A percentile compares a stretch with the other conserved stretches of the same genome.
phyloP scores from a whole-genome alignment of 2,329 filamentous ascomycete species.

The Rhytidhysteron rufulum region DNA sequence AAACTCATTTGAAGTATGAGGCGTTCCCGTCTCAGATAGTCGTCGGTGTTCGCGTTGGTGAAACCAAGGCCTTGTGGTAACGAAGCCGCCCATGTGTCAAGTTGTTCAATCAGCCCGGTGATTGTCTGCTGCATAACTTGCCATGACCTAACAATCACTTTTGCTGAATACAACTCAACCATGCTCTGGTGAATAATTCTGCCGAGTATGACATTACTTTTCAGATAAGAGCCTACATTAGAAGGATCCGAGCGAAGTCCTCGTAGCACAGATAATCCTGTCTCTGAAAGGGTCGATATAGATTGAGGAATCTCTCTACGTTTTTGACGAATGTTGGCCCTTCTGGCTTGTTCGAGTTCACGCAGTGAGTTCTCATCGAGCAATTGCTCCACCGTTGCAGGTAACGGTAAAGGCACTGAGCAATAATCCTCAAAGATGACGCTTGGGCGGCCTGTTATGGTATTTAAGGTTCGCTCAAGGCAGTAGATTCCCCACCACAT shows the following conservation, averaged over 20 bases:
- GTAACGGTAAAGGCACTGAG: conserved; percentile 29
- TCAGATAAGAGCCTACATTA: too few species aligned
- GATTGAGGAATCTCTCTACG: too few species aligned
- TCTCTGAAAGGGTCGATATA: too few species aligned
- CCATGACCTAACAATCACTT: conserved; percentile 29
- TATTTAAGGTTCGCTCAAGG: conserved; percentile 32
- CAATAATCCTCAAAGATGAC: conserved; percentile 23
- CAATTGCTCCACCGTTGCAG: too few species aligned
- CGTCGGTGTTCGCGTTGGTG: background rate
- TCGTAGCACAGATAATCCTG: too few species aligned
- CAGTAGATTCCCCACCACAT: conserved; percentile 40
- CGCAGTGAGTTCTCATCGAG: too few species aligned
- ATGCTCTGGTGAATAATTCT: conserved; percentile 29
- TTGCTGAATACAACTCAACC: conserved; percentile 27
- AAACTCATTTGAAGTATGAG: conserved; percentile 25
- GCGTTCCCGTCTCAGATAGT: conserved; percentile 8
- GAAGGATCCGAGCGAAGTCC: too few species aligned
- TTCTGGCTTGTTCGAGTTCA: too few species aligned
- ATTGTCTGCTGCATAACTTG: conserved; percentile 30
- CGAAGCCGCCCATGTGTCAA: conserved; percentile 29
- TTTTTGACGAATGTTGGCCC: too few species aligned
- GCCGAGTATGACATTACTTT: too few species aligned
- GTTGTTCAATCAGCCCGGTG: conserved; percentile 18
- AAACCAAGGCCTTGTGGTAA: conserved; percentile 24
- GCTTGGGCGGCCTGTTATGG: conserved; percentile 36